Conservation (phyloP, 306 rosid species). For the Lupinus albus region DNA sequence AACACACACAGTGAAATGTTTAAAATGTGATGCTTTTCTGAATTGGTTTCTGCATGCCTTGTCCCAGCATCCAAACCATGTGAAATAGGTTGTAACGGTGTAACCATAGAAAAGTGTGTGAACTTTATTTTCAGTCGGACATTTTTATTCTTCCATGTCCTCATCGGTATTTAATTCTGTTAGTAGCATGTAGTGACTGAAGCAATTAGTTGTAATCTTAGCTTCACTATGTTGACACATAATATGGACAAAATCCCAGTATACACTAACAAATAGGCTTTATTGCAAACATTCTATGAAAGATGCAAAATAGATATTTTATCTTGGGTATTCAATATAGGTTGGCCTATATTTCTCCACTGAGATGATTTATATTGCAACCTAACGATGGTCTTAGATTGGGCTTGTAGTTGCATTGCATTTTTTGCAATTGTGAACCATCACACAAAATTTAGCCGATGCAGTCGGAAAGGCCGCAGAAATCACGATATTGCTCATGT, state of each 20-base stretch:
- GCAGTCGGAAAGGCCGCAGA: too few species aligned
- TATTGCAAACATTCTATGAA: slow-evolving; percentile 16
- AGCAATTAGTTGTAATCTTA: neutral
- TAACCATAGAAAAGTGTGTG: neutral
- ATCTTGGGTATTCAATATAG: slow-evolving; percentile 11
- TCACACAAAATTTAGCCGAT: too few species aligned
- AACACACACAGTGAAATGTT: neutral
- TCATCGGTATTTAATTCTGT: neutral
- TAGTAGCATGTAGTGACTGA: neutral
- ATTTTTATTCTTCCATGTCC: neutral
- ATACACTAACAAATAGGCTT: slow-evolving; percentile 2
- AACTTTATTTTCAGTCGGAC: slow-evolving; percentile 3
- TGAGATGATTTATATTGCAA: neutral
- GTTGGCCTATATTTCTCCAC: neutral
- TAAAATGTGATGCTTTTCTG: slow-evolving; percentile 15
- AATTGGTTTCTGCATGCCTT: neutral
- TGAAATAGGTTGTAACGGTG: too few species aligned
- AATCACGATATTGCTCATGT: too few species aligned
- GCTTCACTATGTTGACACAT: neutral
- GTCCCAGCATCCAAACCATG: neutral
- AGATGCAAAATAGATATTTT: slow-evolving; percentile 15
- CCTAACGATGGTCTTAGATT: neutral
- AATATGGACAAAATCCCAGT: slow-evolving; percentile 6
- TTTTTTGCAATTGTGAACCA: too few species aligned
- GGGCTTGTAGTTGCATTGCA: too few species aligned